These are phyloP conservation scores for Gaeumannomyces tritici DNA, from an alignment of 2,329 filamentous ascomycete genomes.

Conservation along the genomic window DNA sequence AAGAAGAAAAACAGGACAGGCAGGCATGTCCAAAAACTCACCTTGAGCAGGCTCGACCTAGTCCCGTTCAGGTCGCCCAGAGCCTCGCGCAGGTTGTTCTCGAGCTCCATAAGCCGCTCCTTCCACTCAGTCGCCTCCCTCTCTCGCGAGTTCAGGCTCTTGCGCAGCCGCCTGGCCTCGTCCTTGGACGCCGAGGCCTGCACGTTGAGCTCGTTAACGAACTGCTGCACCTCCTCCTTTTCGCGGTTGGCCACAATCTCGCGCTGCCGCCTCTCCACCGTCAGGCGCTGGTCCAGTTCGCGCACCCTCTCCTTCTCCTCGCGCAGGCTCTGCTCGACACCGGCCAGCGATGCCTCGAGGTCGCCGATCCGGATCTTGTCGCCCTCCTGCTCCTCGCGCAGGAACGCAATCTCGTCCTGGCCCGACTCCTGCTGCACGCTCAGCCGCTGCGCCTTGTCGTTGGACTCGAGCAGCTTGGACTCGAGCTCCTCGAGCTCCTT, in stretches of 20 bases:
- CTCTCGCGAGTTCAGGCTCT: constrained; percentile 73
- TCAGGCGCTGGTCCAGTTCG: constrained; percentile 66
- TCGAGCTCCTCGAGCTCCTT: constrained; percentile 81
- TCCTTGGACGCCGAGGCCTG: constrained; percentile 78
- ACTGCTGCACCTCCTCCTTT: constrained; percentile 90
- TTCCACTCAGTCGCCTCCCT: constrained; percentile 88
- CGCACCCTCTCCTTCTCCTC: constrained; percentile 71
- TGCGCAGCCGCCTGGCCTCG: constrained; percentile 71
- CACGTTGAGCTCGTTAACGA: constrained; percentile 84
- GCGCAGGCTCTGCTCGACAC: constrained; percentile 67
- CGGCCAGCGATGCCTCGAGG: constrained; percentile 73
- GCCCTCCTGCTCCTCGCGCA: constrained; percentile 90
- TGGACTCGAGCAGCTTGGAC: constrained; percentile 71
- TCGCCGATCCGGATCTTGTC: constrained; percentile 98
- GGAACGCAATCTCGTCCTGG: constrained; percentile 86
- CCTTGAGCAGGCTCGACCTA: constrained; percentile 73
- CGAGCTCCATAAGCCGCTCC: constrained; percentile 79
- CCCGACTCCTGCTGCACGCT: constrained; percentile 87
- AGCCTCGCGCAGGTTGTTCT: constrained; percentile 77
- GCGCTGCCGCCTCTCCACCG: constrained; percentile 73
- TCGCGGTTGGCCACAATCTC: constrained; percentile 81
- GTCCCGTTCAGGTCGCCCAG: constrained; percentile 84
- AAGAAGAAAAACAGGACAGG: no score
- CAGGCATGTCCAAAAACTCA: constrained; percentile 23
- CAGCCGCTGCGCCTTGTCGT: constrained; percentile 78